phyloP scores from a whole-genome alignment of 768 basidiomycete species.

The Collybia mongolica region DNA sequence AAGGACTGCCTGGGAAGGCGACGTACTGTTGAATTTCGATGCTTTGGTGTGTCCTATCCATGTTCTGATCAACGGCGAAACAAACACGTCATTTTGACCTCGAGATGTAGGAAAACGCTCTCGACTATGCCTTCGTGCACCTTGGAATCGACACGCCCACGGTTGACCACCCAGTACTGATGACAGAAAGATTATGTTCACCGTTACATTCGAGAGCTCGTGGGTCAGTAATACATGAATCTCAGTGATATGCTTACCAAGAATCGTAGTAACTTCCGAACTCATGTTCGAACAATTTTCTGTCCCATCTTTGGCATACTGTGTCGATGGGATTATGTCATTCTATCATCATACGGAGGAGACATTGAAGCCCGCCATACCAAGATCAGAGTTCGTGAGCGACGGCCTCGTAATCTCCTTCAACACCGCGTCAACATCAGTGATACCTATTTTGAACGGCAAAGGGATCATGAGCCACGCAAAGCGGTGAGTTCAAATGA shows the following conservation, averaged over 20 bases:
- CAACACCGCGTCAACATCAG: conserved; percentile 87
- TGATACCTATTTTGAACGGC: conserved; percentile 85
- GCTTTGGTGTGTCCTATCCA: conserved; percentile 68
- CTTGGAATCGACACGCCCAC: conserved; percentile 77
- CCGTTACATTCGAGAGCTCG: conserved; percentile 86
- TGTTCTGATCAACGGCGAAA: conserved; percentile 1
- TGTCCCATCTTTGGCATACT: conserved; percentile 84
- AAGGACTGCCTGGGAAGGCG: conserved; percentile 90
- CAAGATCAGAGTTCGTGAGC: conserved; percentile 35
- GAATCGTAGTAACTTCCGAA: conserved; percentile 80
- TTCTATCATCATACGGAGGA: conserved; percentile 70
- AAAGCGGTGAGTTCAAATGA: conserved; percentile 58
- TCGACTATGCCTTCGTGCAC: conserved; percentile 89
- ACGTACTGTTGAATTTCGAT: conserved; percentile 89
- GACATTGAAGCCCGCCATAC: too few relatives aligned
- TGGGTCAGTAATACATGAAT: conserved; percentile 37
- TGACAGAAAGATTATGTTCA: conserved; percentile 90
- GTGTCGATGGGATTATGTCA: conserved; percentile 89
- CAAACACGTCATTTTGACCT: conserved; percentile 16
- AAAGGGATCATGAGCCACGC: conserved; percentile 82
- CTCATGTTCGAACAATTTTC: conserved; percentile 93
- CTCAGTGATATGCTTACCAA: conserved; percentile 1
- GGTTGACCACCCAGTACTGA: conserved; percentile 85
- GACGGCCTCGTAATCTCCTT: conserved; percentile 91
- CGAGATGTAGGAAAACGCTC: conserved; percentile 80